Evolutionary conservation across 1,284 basidiomycete species (phyloP).

Genomic region (Mycocalia duriaeana): DNA sequence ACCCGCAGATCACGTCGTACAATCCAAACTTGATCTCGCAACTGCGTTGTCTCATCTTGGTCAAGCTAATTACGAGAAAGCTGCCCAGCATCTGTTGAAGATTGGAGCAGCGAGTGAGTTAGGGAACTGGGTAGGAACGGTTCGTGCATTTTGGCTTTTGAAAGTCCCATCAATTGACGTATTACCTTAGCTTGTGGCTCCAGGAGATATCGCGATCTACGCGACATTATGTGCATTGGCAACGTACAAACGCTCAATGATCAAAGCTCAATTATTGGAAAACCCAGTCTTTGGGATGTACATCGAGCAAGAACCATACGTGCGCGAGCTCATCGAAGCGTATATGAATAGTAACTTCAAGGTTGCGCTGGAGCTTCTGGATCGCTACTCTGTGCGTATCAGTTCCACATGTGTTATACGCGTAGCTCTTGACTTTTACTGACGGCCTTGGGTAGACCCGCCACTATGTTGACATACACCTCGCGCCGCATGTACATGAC

Average conservation of each 20-base stretch:
- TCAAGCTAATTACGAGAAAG: constrained; percentile 69
- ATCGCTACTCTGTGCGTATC: constrained; percentile 63
- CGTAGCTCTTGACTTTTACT: neutral
- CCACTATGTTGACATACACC: constrained; percentile 72
- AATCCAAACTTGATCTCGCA: constrained; percentile 77
- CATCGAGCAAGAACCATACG: constrained; percentile 81
- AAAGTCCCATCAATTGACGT: constrained; percentile 2
- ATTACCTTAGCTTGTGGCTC: constrained; percentile 56
- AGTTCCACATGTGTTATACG: too few relatives aligned
- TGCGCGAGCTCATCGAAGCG: constrained; percentile 76
- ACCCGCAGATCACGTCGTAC: constrained; percentile 52
- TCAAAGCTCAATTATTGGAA: constrained; percentile 66
- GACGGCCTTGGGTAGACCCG: constrained; percentile 45
- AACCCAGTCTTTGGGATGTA: constrained; percentile 69
- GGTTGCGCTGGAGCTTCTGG: constrained; percentile 68
- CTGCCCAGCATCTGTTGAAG: constrained; percentile 65
- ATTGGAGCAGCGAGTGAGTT: constrained; percentile 61
- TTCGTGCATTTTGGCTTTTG: constrained; percentile 18
- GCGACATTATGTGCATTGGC: constrained; percentile 78
- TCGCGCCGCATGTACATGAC: constrained; percentile 58
- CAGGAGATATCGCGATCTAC: constrained; percentile 80
- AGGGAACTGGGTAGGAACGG: constrained; percentile 69
- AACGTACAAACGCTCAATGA: constrained; percentile 61
- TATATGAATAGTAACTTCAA: constrained; percentile 84
- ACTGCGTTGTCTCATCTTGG: constrained; percentile 70